Evolutionary conservation across 1,139 yeast genomes (phyloP).

Genomic region (Yamadazyma triangularis): DNA sequence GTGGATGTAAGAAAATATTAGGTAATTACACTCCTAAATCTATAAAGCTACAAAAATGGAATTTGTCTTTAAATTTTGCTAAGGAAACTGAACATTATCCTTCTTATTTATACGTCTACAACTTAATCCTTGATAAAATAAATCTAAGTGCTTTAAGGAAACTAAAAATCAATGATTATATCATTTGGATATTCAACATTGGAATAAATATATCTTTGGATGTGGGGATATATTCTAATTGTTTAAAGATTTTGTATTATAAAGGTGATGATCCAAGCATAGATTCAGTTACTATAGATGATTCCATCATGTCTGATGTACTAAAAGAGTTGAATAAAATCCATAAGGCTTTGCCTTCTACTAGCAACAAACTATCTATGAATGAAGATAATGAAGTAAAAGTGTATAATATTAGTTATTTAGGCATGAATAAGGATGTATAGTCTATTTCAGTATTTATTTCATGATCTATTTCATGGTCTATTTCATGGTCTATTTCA

Average conservation of each 20-base stretch:
- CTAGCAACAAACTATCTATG: constrained; percentile 15
- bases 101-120: constrained; percentile 32
- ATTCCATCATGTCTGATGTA: constrained; percentile 21
- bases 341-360: constrained; percentile 27
- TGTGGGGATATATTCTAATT: constrained; percentile 16
- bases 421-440: constrained; percentile 15
- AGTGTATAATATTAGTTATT: constrained; percentile 13
- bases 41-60: constrained; percentile 59
- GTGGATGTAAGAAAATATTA: constrained; percentile 27
- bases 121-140: constrained; percentile 38
- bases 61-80: constrained; percentile 28
- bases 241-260: constrained; percentile 42
- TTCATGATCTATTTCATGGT: no score
- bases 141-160: constrained; percentile 45
- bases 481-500: no score
- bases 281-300: constrained; percentile 18
- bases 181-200: constrained; percentile 56
- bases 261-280: constrained; percentile 6
- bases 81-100: constrained; percentile 20
- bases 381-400: constrained; percentile 14
- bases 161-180: constrained; percentile 61
- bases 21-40: constrained; percentile 26
- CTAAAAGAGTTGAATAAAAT: constrained; percentile 19
- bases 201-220: constrained; percentile 31
- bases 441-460: no score